Evolutionary conservation across 371 early-diverging fungal species (phyloP).

Genomic region (Mucor mucedo): DNA sequence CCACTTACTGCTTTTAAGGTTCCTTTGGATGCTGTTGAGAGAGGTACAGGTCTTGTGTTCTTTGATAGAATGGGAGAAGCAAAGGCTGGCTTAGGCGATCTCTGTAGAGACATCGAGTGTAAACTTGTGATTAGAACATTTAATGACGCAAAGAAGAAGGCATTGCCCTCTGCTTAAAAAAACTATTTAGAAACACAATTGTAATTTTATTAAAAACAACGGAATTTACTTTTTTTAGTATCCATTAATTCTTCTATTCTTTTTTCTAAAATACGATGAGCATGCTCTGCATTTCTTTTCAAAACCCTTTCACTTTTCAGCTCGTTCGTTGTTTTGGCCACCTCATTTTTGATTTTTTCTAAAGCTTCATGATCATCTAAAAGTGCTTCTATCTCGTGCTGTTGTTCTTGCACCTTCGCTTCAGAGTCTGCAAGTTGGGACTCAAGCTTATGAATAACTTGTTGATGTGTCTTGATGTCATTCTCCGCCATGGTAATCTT

Average conservation of each 20-base stretch:
- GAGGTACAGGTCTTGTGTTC: conserved; percentile 78
- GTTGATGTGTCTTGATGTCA: background rate
- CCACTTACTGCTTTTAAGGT: conserved; percentile 75
- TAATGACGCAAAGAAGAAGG: conserved; percentile 49
- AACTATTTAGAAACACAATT: conserved; percentile 1
- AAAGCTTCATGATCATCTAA: background rate
- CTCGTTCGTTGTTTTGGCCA: background rate
- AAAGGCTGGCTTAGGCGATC: conserved; percentile 47
- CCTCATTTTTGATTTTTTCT: background rate
- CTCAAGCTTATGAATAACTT: background rate
- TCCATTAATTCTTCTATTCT: conserved; percentile 14
- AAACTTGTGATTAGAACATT: conserved; percentile 50
- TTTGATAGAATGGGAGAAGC: conserved; percentile 67
- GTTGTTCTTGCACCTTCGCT: conserved; percentile 15
- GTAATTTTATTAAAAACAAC: conserved; percentile 22
- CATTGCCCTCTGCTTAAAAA: conserved; percentile 15
- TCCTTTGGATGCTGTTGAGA: conserved; percentile 80
- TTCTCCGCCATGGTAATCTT: background rate
- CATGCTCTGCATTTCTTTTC: conserved; percentile 16
- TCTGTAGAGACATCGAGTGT: conserved; percentile 56
- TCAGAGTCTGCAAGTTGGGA: conserved; percentile 11
- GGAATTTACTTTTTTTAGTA: conserved; percentile 26
- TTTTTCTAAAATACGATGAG: conserved; percentile 15
- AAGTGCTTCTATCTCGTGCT: conserved; percentile 2
- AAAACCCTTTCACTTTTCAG: conserved; percentile 10